These are phyloP conservation scores for Penicillium crystallinum DNA, from an alignment of 495 filamentous ascomycete genomes.

Conservation along the genomic window DNA sequence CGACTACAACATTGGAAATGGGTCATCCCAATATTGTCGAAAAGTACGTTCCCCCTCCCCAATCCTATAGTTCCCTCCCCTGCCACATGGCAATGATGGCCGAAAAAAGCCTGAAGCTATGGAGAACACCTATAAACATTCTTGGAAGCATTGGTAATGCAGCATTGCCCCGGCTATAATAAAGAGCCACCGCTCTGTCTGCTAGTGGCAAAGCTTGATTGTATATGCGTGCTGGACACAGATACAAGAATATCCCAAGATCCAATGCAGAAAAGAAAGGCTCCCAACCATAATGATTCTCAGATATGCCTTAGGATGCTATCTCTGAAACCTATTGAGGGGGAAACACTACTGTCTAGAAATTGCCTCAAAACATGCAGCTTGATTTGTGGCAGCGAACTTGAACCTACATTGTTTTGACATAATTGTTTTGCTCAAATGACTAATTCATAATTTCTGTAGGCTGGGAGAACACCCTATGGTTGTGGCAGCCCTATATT, in stretches of 20 bases:
- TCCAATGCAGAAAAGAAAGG: not conserved
- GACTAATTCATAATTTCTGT: constrained; percentile 32
- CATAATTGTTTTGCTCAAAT: constrained; percentile 4
- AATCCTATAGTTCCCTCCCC: constrained; percentile 6
- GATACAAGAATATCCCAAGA: not conserved
- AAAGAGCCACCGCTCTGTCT: constrained; percentile 16
- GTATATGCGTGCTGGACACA: not conserved
- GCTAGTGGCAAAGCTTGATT: not conserved
- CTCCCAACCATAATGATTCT: not conserved
- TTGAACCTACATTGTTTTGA: not conserved
- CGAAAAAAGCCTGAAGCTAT: constrained; percentile 32
- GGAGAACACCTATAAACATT: constrained; percentile 33
- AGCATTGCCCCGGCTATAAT: constrained; percentile 24
- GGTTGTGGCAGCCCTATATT: constrained; percentile 52
- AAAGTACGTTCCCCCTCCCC: constrained; percentile 46
- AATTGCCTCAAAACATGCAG: constrained; percentile 1
- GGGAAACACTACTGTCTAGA: constrained; percentile 1
- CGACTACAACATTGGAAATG: constrained; percentile 52
- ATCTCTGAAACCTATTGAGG: not conserved
- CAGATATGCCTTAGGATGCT: constrained; percentile 1
- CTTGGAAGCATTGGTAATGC: constrained; percentile 21
- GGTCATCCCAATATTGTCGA: constrained; percentile 63
- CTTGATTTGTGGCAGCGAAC: not conserved
- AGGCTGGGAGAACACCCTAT: constrained; percentile 54
- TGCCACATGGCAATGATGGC: constrained; percentile 19